These are phyloP conservation scores for Apiospora hydei DNA, from an alignment of 2,329 filamentous ascomycete genomes.

Conservation along the genomic window DNA sequence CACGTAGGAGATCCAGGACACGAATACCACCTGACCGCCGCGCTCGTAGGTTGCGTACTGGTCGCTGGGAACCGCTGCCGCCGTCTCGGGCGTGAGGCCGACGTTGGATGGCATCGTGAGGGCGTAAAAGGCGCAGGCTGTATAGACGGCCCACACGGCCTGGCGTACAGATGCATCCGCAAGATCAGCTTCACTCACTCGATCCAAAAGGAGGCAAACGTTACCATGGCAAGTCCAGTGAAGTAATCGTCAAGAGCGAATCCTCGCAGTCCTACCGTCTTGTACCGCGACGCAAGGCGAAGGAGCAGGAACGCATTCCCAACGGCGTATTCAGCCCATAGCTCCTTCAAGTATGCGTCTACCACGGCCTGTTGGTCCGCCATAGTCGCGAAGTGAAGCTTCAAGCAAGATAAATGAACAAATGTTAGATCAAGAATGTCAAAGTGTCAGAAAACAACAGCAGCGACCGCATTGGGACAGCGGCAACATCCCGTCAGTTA, in stretches of 20 bases:
- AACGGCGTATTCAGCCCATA: slow-evolving; percentile 25
- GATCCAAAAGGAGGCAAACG: not conserved
- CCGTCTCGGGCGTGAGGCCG: slow-evolving; percentile 22
- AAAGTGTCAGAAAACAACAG: not conserved
- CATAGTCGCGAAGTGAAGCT: not conserved
- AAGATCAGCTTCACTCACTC: not conserved
- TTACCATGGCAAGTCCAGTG: slow-evolving; percentile 19
- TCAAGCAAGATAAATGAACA: not conserved
- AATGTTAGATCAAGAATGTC: too few relatives aligned
- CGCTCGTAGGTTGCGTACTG: not conserved
- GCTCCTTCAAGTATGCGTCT: not conserved
- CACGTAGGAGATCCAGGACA: slow-evolving; percentile 26
- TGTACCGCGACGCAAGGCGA: slow-evolving; percentile 22
- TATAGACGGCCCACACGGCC: slow-evolving; percentile 3
- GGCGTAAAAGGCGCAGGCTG: not conserved
- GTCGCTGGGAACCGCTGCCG: not conserved
- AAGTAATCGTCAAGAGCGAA: slow-evolving; percentile 25
- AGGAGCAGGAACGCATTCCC: slow-evolving; percentile 24
- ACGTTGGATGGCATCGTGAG: slow-evolving; percentile 8
- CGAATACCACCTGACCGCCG: slow-evolving; percentile 22
- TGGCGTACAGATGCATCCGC: not conserved
- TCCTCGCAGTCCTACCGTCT: slow-evolving; percentile 20
- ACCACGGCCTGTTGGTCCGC: not conserved
- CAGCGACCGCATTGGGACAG: not conserved
- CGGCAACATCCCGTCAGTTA: not conserved